Evolutionary conservation across 108 stramenopile species (phyloP).

Genomic region (Discostella stelligeroides): DNA sequence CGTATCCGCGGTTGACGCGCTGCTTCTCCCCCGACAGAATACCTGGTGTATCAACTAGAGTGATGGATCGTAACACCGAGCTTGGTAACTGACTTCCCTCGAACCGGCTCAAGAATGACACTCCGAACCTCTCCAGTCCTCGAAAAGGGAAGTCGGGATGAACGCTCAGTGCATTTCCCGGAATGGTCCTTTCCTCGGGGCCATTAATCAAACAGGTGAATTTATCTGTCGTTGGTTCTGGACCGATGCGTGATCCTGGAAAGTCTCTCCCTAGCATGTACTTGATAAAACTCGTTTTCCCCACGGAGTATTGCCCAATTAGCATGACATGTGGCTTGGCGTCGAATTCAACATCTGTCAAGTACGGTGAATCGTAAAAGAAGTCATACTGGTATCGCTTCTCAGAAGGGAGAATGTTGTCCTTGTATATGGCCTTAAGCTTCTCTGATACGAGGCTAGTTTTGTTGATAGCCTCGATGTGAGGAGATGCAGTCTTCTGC

Average conservation of each 20-base stretch:
- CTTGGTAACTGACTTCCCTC: constrained; percentile 91
- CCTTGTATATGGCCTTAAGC: constrained; percentile 81
- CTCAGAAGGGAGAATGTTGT: constrained; percentile 78
- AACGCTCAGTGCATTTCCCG: constrained; percentile 97
- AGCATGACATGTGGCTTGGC: constrained; percentile 98
- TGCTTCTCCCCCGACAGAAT: constrained; percentile 99
- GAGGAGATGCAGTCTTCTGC: no score
- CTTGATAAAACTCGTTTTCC: constrained; percentile 92
- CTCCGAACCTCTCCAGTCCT: constrained; percentile 93
- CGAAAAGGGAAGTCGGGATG: constrained; percentile 96
- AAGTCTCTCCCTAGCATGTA: constrained; percentile 89
- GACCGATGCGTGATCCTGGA: constrained; percentile 94
- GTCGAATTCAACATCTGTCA: constrained; percentile 90
- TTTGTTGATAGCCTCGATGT: constrained; percentile 26
- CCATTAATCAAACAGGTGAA: constrained; percentile 96
- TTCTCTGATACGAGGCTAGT: constrained; percentile 34
- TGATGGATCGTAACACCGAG: constrained; percentile 86
- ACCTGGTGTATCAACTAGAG: constrained; percentile 97
- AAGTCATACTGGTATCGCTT: constrained; percentile 84
- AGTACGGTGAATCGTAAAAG: constrained; percentile 83
- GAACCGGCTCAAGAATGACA: constrained; percentile 93
- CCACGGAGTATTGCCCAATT: constrained; percentile 97
- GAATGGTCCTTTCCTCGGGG: constrained; percentile 96
- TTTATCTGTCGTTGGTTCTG: constrained; percentile 98
- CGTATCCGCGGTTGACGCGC: constrained; percentile 90